Evolutionary conservation across 345 rosid species (phyloP), one percentile per base, ranked within the genome.

Genomic region (Limnanthes douglasii): DNA sequence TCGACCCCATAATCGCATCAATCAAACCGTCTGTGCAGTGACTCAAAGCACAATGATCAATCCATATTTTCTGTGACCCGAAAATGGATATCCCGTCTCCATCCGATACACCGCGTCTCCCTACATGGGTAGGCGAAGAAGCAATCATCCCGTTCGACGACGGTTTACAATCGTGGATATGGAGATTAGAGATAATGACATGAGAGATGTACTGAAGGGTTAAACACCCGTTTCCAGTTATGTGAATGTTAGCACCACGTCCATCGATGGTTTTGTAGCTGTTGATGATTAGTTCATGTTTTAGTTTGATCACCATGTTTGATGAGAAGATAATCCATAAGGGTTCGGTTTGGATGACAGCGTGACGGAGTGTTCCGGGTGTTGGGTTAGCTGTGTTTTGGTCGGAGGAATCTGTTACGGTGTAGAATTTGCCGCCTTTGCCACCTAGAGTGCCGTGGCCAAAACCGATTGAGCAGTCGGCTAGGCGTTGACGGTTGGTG

Each of bases 361-460:
- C 99, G 53, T 78, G 62, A 0, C 96, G 90, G 29, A 92, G 86
- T 0, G 96, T 92, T 5, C 99, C 99, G 0, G 96, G 99, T 0
- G 56, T 55, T 0, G 99, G 99, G 62, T 80, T 61, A 0, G 79
- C 70, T 0, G 86, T 53, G 59, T 92, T 63, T 6, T 16, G 16
- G 66, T 92, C 99, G 20, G 99, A 92, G 21, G 96, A 69, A 59
- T 92, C 99, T 1, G 93, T 73, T 2, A 92, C 99, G 12, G 70
- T 54, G 49, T 92, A 92, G 70, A 81, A 66, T 31, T 57, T 70
- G 1, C 99, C 95, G 8, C 76, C 77, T 39, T 58, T 68, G 0
- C 99, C 99, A 6, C 99, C 99, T 0, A 73, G 56, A 0, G 96
- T 57, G 3, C 75, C 73, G 8, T 39, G 61, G 2, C 69, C 98